A percentile compares a stretch with the other conserved stretches of the same genome.
phyloP scores from a whole-genome alignment of 1,284 basidiomycete species.

The Fomitiporia mediterranea region DNA sequence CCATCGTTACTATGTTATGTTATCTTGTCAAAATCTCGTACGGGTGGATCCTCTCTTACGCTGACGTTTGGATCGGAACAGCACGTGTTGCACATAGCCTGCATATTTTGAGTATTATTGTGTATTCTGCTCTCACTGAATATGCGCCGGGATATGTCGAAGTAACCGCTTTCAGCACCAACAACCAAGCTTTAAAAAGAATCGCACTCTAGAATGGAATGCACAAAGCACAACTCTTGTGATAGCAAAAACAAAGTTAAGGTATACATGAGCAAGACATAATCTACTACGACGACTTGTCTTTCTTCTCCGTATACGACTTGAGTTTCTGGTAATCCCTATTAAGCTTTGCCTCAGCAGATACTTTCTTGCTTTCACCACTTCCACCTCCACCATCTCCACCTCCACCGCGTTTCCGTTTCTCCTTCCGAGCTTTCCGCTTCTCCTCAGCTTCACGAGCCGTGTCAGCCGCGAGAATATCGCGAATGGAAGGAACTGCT shows the following conservation, averaged over 20 bases:
- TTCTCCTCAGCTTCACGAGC: conserved; percentile 60
- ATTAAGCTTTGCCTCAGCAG: conserved; percentile 39
- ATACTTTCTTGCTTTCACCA: conserved; percentile 27
- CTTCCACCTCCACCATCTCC: conserved; percentile 18
- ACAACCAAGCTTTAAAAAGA: too few species aligned
- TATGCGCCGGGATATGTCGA: too few species aligned
- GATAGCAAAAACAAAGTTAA: neutral
- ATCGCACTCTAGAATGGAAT: neutral
- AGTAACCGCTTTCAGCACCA: too few species aligned
- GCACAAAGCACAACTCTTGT: neutral
- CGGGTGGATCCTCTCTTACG: neutral
- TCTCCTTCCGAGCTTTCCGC: conserved; percentile 67
- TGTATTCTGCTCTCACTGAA: too few species aligned
- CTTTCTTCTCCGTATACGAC: conserved; percentile 48
- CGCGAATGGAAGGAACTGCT: conserved; percentile 72
- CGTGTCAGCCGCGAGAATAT: conserved; percentile 72
- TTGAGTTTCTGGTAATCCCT: conserved; percentile 56
- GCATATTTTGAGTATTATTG: too few species aligned
- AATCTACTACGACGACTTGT: neutral
- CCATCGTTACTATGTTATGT: neutral
- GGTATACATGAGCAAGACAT: neutral
- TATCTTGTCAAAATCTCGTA: neutral
- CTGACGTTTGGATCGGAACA: neutral
- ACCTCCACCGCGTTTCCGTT: conserved; percentile 41
- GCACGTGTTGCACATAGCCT: too few species aligned